Conservation (phyloP, 306 rosid genomes). For the Cucumis sativus region DNA sequence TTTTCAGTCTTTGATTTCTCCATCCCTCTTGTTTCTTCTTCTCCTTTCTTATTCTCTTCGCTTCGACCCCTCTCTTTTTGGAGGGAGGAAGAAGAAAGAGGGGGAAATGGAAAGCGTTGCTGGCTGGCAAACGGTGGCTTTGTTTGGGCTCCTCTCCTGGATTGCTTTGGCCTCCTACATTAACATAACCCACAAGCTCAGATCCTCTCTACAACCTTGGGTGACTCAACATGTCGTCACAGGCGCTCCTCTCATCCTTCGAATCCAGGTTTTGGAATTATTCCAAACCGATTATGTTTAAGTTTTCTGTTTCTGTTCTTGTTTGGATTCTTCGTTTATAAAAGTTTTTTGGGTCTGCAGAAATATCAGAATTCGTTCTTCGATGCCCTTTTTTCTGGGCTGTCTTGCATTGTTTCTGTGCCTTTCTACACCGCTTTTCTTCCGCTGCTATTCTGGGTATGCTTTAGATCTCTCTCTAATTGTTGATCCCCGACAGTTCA, state of each 20-base stretch:
- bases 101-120: conserved; percentile 43
- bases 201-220: conserved; percentile 75
- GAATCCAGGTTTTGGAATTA: conserved; percentile 61
- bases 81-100: conserved; percentile 12
- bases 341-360: conserved; percentile 24
- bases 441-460: conserved; percentile 86
- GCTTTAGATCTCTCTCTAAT: conserved; percentile 9
- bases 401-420: conserved; percentile 84
- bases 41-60: conserved; percentile 7
- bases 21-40: neutral
- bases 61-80: conserved; percentile 7
- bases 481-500: neutral
- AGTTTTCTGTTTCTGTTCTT: neutral
- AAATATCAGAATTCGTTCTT: conserved; percentile 34
- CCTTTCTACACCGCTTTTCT: conserved; percentile 95
- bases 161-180: conserved; percentile 43
- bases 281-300: neutral
- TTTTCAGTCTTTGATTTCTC: neutral
- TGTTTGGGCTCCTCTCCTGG: conserved; percentile 58
- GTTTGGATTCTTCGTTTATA: neutral
- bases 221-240: conserved; percentile 40
- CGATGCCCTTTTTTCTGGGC: conserved; percentile 60
- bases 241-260: conserved; percentile 43
- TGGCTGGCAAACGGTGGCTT: conserved; percentile 56
- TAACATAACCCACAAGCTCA: conserved; percentile 47